Evolutionary conservation across 108 stramenopile genomes (phyloP), one percentile per base, ranked within the genome.

Genomic region (Pelagomonas calceolata): DNA sequence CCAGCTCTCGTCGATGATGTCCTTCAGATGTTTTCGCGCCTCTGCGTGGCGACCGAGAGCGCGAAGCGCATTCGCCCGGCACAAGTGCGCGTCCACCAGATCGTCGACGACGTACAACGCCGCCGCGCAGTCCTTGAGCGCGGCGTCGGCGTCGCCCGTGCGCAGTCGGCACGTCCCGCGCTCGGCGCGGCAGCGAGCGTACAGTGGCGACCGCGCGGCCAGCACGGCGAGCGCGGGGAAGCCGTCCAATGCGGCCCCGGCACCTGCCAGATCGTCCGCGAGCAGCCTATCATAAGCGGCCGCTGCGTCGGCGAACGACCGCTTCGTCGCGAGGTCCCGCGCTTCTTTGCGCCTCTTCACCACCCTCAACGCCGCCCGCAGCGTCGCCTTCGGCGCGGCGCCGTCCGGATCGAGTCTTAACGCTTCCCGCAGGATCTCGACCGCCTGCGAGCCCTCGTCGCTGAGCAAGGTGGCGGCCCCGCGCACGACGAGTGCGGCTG

Each of bases 21-120:
- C 66, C 63, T 60, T 33, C 0, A 81, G 34, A 15, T 85, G 79
- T 10, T 72, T 51, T 70, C 76, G 16, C 0, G 75, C 82, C 32
- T 68, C 72, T n/a, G 78, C 78, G 60, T 80, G 74, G 7, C 73
- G 66, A 18, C 69, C 82, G 4, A 85, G 69, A 31, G 73, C 84
- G 65, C 78, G 75, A 0, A 81, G 67, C 0, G 81, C 84, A 65
- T 75, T 74, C 45, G 73, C 73, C 63, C 71, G 77, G 14, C 78
- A 64, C 30, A 87, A 31, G 84, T 84, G 85, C 17, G 82, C 81
- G 4, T 67, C 72, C 43, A 43, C 36, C 31, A 34, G 30, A 33
- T 73, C 73, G 64, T 72, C 71, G 26, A 66, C 31, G 0, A 72
- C 16, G 33, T 65, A 65, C 21, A 72, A 34, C 12, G 64, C 64